phyloP scores from a whole-genome alignment of 257 asterid species.

The Nicotiana sylvestris region DNA sequence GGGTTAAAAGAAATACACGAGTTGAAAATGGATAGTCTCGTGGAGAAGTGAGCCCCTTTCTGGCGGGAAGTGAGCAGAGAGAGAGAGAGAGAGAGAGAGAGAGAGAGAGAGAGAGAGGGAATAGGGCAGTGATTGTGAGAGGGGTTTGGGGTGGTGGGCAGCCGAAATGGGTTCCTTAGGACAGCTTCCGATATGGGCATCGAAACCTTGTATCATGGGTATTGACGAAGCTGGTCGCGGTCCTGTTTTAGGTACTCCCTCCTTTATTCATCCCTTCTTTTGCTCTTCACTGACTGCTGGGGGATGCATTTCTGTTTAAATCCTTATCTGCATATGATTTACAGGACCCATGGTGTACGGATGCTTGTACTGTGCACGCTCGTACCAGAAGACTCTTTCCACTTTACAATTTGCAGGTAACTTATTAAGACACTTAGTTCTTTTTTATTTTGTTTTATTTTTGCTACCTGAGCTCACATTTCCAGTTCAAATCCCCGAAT shows the following conservation, averaged over 20 bases:
- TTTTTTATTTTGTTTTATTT: background rate
- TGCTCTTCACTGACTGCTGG: background rate
- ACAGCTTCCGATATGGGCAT: constrained; percentile 65
- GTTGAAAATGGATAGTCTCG: too few species aligned
- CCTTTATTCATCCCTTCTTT: background rate
- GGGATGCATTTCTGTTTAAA: too few species aligned
- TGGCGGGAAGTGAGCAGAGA: background rate
- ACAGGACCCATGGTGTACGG: constrained; percentile 99
- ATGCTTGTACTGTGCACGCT: constrained; percentile 74
- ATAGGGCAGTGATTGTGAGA: too few species aligned
- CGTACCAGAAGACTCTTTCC: constrained; percentile 76
- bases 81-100: too few species aligned
- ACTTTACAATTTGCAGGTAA: constrained; percentile 90
- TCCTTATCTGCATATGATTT: background rate
- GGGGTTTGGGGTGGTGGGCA: background rate
- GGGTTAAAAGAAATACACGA: too few species aligned
- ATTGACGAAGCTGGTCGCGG: constrained; percentile 99
- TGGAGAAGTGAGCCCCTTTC: background rate
- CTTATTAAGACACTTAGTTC: background rate
- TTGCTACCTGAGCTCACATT: background rate
- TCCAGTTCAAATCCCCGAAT: background rate
- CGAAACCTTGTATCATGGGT: constrained; percentile 92
- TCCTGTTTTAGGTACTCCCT: constrained; percentile 76
- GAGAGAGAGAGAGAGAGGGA: too few species aligned
- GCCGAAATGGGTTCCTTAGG: constrained; percentile 44